Base-by-base conservation (phyloP, 805 yeast genomes). In the Candida vartiovaarae region DNA sequence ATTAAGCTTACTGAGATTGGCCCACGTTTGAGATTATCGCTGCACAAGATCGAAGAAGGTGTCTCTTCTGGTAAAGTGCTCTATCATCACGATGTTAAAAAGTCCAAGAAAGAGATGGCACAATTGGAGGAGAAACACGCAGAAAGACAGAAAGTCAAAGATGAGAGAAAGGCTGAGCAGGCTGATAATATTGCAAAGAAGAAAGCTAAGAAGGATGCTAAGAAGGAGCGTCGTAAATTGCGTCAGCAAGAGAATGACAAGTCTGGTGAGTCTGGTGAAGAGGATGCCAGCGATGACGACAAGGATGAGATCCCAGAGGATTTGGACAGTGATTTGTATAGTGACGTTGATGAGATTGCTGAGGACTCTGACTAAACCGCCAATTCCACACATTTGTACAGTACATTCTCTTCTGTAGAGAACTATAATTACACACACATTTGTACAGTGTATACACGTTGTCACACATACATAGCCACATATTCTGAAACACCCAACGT, bases 1-100 rank as follows among this genome's bases (percentile, higher is more conserved):
- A 86, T 93, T 54, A 90, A 88, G 61, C 71, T 93, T 40, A 86
- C 91, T 1, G 99, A 93, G 63, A 68, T 91, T 39, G 99, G 99
- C 0, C 99, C 99, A 32, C 75, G 99, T 52, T 65, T 93, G 63
- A 78, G 76, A 53, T 68, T 93, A 63, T 70, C 79, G 41, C 68
- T 93, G 45, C 68, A 83, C 40, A 93, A 93, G 67, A 86, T 93
- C 42, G 97, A 91, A 65, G 98, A 91, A 59, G 95, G 93, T 15
- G 75, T 86, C 24, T 91, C 96, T 46, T 70, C 81, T 0, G 96
- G 97, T 41, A 90, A 87, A 66, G 87, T 93, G 15, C 64, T 93
- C 48, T 87, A 84, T 65, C 99, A 93, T 61, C 73, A 86, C 37
- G 73, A 69, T 42, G 70, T 88, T 48, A 67, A 67, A 41, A 90